Evolutionary conservation across 169 alveolate genomes (phyloP), one percentile per base, ranked within the genome.

Genomic region (Babesia microti): DNA sequence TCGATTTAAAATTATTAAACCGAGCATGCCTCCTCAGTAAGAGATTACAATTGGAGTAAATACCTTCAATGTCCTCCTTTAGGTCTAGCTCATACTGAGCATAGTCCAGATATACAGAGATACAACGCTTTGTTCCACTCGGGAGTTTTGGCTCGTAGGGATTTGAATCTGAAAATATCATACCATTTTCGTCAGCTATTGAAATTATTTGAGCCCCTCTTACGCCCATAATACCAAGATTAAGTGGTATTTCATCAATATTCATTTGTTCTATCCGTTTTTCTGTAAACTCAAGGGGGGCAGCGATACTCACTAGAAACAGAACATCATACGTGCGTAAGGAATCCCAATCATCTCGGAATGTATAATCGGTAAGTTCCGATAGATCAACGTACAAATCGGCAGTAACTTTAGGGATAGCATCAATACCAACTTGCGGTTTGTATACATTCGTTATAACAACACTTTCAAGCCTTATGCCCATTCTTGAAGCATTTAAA

Each of bases 1-100:
- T 82, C 12, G 89, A 71, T 53, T 79, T 82, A 60, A 86, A 89
- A 60, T 85, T 89, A 51, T 89, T 89, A 67, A 83, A 92, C 67
- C 80, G 74, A 0, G 91, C 79, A 33, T 83, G 72, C 27, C 96
- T 67, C 41, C 94, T 70, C 39, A 89, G 55, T 30, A 89, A 32
- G 65, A 89, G 43, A 68, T 87, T 82, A 59, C 86, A 83, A 37
- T 68, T 66, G 26, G 72, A 68, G 59, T 81, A 85, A 21, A 72
- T 61, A 54, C 82, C 87, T 41, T 67, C 58, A 15, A 72, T 72
- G 33, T 72, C 86, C 28, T 74, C 66, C 53, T 43, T 59, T 23
- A 71, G 24, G 59, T 75, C 84, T 28, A 75, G 63, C 45, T 76
- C 53, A 59, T 84, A 84, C 59, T 87, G 89, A 17, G 66, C 59